These are phyloP conservation scores for Monilinia laxa DNA, from an alignment of 2,329 filamentous ascomycete species.

Conservation along the genomic window DNA sequence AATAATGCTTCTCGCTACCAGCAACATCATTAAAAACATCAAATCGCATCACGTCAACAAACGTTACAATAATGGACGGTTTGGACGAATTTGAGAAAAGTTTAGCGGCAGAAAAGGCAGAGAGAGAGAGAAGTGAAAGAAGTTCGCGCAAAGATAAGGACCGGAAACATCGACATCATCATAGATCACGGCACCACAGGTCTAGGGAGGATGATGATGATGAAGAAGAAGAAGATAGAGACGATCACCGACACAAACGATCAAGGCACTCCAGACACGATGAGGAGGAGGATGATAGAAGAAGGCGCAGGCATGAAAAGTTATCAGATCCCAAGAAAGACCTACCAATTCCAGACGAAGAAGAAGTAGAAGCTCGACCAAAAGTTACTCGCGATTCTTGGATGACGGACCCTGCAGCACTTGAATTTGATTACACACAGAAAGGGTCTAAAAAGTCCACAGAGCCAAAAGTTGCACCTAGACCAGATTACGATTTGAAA, in stretches of 20 bases:
- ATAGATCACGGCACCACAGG: conserved; percentile 34
- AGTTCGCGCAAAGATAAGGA: conserved; percentile 47
- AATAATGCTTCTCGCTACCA: conserved; percentile 18
- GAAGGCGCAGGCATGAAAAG: conserved; percentile 44
- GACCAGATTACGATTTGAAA: conserved; percentile 40
- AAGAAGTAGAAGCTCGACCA: conserved; percentile 40
- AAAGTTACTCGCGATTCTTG: conserved; percentile 72
- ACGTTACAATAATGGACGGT: conserved; percentile 48
- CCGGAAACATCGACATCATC: conserved; percentile 41
- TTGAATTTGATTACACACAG: conserved; percentile 82
- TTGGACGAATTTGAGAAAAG: conserved; percentile 75
- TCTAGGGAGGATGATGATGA: conserved; percentile 36
- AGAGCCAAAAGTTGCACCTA: conserved; percentile 37
- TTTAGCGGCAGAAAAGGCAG: conserved; percentile 63
- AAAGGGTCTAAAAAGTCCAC: conserved; percentile 56
- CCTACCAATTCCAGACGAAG: conserved; percentile 52
- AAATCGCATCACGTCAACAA: conserved; percentile 16
- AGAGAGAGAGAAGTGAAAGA: conserved; percentile 50
- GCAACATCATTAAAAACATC: conserved; percentile 11
- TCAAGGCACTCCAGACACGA: conserved; percentile 46
- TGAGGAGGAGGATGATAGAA: conserved; percentile 40
- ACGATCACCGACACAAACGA: conserved; percentile 63
- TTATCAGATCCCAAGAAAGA: conserved; percentile 51
- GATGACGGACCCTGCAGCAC: conserved; percentile 85
- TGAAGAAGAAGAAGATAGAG: conserved; percentile 35